phyloP scores from a whole-genome alignment of 257 asterid genomes.

The Rubia yunnanensis region DNA sequence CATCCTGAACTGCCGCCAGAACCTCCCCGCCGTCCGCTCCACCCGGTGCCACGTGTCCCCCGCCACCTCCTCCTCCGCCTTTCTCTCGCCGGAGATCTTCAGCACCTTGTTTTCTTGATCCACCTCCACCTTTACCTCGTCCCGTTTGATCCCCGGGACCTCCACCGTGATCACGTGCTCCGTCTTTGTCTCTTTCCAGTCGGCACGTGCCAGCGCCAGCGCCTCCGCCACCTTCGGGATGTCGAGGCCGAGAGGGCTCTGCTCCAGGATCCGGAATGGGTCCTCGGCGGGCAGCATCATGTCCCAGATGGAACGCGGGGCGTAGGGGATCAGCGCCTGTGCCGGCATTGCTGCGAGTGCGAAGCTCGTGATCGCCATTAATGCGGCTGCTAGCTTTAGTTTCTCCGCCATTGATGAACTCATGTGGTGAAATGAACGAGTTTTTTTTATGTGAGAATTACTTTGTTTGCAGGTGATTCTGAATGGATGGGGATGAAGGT shows the following conservation, averaged over 20 bases:
- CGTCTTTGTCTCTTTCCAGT: slow-evolving; percentile 64
- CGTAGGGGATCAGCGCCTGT: slow-evolving; percentile 22
- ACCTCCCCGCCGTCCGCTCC: slow-evolving; percentile 60
- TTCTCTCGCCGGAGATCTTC: slow-evolving; percentile 63
- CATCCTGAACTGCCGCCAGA: slow-evolving; percentile 77
- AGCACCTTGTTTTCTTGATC: slow-evolving; percentile 51
- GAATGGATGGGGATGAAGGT: not conserved
- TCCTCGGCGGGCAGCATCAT: slow-evolving; percentile 22
- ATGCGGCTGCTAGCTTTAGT: not conserved
- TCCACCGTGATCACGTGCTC: slow-evolving; percentile 58
- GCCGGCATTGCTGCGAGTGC: not conserved
- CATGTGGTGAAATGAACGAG: not conserved
- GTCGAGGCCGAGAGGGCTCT: slow-evolving; percentile 20
- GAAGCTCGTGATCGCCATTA: not conserved
- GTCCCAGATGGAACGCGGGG: slow-evolving; percentile 19
- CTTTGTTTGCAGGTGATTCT: not conserved
- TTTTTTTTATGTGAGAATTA: not conserved
- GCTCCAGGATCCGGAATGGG: slow-evolving; percentile 34
- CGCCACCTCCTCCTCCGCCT: slow-evolving; percentile 41
- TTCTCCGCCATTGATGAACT: not conserved
- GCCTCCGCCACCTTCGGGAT: slow-evolving; percentile 21
- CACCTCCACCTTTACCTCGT: slow-evolving; percentile 53
- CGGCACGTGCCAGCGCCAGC: slow-evolving; percentile 45
- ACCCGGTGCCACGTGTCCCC: slow-evolving; percentile 83
- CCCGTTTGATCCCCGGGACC: slow-evolving; percentile 64